Base-by-base conservation (phyloP, 2,329 filamentous ascomycete genomes). In the Cladophialophora chaetospira region DNA sequence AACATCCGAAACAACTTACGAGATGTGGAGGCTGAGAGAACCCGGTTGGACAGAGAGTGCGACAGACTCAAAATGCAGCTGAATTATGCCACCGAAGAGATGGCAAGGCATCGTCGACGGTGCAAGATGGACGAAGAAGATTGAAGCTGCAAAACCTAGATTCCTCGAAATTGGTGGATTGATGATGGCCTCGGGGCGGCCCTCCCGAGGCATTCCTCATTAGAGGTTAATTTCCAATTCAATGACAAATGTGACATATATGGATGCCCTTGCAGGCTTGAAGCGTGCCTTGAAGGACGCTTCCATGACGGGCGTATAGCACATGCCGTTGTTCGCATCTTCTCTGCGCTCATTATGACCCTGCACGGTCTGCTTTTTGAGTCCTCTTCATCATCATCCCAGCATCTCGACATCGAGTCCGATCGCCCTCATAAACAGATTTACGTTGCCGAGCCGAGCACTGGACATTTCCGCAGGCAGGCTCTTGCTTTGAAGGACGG, bases 381-480 rank as follows among this genome's bases (percentile, higher is more conserved):
- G 26, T 29, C 11, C 13, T 8, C 5, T 2, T 42, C 15, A 35
- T 25, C 15, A 35, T 60, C 48, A 86, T 65, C 82, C 82, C 62
- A 87, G 78, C 66, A 87, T 72, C 64, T 97, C 94, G 48, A 99
- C 94, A 77, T 99, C 94, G 70, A 99, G 81, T n/a, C 94, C 94
- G 73, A 99, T 97, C 54, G 93, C 94, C 69, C 91, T 88, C 92
- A 99, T 97, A 73, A 99, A 99, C 54, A 99, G 77, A 71, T 99
- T 99, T 65, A 99, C 94, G 69, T 96, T 96, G 57, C 88, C 87
- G 56, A 96, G 79, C 58, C 93, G 87, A 70, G 90, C 86, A 58
- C 85, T 85, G 10, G 89, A 87, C 85, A 97, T 90, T 55, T 94
- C 88, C 13, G 87, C 82, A 15, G 94, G 93, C 29, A 99, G 79